Evolutionary conservation across 2,329 filamentous ascomycete species (phyloP).

Genomic region (Beauveria scarabaeidicola): DNA sequence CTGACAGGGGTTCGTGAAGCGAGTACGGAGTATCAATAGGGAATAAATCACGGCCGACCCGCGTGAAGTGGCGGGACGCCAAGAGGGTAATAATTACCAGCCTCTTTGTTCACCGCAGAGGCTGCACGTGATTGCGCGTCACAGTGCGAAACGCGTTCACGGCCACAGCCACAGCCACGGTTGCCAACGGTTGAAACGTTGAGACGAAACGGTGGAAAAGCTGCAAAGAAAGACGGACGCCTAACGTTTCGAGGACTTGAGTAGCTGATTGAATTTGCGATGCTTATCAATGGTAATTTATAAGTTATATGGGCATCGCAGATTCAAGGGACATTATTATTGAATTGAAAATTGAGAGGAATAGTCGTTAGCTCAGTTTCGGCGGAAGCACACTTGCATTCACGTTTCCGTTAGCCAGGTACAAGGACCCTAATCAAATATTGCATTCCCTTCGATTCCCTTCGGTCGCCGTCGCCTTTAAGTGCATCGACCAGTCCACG

Average conservation of each 20-base stretch:
- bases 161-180: neutral
- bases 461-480: constrained; percentile 10
- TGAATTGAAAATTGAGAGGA: neutral
- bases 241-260: neutral
- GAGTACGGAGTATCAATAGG: neutral
- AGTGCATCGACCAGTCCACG: constrained; percentile 14
- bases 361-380: neutral
- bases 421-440: neutral
- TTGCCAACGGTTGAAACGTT: neutral
- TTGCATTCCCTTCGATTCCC: constrained; percentile 6
- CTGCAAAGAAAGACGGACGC: neutral
- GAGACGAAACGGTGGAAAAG: neutral
- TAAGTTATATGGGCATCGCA: too few relatives aligned
- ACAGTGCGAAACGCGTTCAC: neutral
- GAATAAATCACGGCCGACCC: neutral
- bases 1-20: neutral
- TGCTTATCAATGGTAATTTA: neutral
- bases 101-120: neutral
- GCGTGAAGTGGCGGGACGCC: neutral
- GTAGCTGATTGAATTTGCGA: neutral
- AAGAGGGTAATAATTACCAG: neutral
- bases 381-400: neutral
- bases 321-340: neutral
- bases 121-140: constrained; percentile 4
- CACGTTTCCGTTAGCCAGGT: neutral